Percentiles rank a stretch among this genome's conserved stretches.
Conservation (phyloP, 140 eudicot species). For the Flaveria floridana region DNA sequence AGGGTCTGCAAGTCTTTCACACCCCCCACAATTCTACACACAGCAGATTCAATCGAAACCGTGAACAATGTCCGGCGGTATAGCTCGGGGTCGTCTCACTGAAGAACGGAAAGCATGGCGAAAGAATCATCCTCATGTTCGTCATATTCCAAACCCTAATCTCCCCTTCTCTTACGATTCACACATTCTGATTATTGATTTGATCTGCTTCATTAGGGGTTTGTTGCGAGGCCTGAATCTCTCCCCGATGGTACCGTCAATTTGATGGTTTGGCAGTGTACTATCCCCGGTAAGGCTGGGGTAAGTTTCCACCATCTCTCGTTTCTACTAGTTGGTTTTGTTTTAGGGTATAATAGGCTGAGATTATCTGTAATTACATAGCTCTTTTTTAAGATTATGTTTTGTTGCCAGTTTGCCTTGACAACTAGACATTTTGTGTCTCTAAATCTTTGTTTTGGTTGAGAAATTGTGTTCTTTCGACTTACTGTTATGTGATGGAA, state of each 20-base stretch:
- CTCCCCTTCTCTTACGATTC: background rate
- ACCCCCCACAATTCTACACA: conserved; percentile 9
- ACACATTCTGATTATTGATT: background rate
- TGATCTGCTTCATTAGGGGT: conserved; percentile 48
- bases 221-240: conserved; percentile 75
- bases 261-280: conserved; percentile 71
- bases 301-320: conserved; percentile 35
- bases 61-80: conserved; percentile 71
- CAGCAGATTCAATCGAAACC: conserved; percentile 20
- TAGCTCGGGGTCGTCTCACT: conserved; percentile 79
- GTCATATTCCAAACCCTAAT: conserved; percentile 33
- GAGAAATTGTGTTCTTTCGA: background rate
- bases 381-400: background rate
- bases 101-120: conserved; percentile 90
- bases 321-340: background rate
- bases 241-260: conserved; percentile 63
- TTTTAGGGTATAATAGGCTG: background rate
- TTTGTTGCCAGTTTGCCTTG: conserved; percentile 1
- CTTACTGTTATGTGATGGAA: background rate
- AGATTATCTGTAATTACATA: background rate
- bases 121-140: conserved; percentile 81
- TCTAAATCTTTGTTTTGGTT: conserved; percentile 6
- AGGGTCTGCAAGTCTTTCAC: conserved; percentile 19
- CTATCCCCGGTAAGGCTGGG: conserved; percentile 72
- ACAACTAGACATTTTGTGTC: too few species aligned